phyloP scores from a whole-genome alignment of 371 early-diverging fungal species.

The Lichtheimia corymbifera region DNA sequence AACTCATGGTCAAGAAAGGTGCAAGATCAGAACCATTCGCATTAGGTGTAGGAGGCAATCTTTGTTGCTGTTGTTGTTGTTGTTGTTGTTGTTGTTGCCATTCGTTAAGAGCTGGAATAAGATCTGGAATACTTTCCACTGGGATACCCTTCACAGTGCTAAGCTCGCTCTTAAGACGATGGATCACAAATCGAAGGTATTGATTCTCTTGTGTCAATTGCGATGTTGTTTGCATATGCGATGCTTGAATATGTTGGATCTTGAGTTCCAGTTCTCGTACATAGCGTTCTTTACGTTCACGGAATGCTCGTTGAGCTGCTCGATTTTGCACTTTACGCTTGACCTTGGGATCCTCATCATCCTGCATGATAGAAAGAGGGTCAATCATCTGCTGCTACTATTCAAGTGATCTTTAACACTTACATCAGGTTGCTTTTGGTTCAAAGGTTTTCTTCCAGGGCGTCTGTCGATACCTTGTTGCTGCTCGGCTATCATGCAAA shows the following conservation, averaged over 20 bases:
- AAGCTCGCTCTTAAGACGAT: constrained; percentile 40
- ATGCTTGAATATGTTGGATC: constrained; percentile 58
- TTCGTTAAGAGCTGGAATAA: constrained; percentile 5
- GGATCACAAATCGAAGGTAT: constrained; percentile 31
- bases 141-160: constrained; percentile 36
- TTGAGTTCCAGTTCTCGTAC: constrained; percentile 67
- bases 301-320: constrained; percentile 72
- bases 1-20: constrained; percentile 14
- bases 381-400: too few relatives aligned
- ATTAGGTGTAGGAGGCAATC: not conserved
- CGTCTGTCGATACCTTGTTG: not conserved
- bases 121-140: not conserved
- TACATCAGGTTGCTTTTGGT: not conserved
- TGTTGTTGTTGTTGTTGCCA: constrained; percentile 8
- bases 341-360: constrained; percentile 21
- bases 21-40: constrained; percentile 6
- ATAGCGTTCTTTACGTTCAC: constrained; percentile 74
- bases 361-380: not conserved
- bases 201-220: constrained; percentile 45
- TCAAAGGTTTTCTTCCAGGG: not conserved
- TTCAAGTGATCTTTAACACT: not conserved
- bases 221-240: constrained; percentile 34
- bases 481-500: not conserved
- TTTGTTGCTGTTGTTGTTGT: not conserved
- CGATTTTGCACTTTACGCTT: constrained; percentile 70